These are phyloP conservation scores for Middelhovenomyces tepae DNA, from an alignment of 805 yeast genomes.

Conservation along the genomic window DNA sequence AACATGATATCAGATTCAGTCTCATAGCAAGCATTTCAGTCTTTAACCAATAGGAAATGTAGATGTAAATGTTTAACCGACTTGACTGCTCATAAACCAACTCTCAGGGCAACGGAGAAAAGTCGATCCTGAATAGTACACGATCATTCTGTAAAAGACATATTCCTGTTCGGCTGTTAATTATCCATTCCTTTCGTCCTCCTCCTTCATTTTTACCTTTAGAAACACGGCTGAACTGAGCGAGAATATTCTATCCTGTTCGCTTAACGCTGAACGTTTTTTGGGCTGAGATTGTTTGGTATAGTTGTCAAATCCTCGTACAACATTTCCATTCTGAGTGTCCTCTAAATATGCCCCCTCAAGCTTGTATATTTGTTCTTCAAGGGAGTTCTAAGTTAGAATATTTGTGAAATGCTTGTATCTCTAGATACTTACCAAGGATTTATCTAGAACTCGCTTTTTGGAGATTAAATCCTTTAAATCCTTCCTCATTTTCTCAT, in stretches of 20 bases:
- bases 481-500: slow-evolving; percentile 57
- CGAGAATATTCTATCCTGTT: slow-evolving; percentile 75
- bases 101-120: no score
- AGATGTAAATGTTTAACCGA: no score
- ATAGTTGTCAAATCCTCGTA: slow-evolving; percentile 85
- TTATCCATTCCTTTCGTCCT: slow-evolving; percentile 13
- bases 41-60: no score
- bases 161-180: no score
- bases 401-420: slow-evolving; percentile 1
- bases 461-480: slow-evolving; percentile 54
- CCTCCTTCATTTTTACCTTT: slow-evolving; percentile 34
- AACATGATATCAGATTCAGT: no score
- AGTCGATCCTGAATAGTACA: not conserved
- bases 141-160: not conserved
- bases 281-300: slow-evolving; percentile 43
- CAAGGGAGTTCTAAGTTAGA: slow-evolving; percentile 44
- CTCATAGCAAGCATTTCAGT: no score
- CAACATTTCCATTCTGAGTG: slow-evolving; percentile 66
- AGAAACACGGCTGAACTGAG: slow-evolving; percentile 64
- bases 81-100: no score
- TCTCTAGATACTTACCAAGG: slow-evolving; percentile 14
- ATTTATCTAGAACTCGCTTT: slow-evolving; percentile 57
- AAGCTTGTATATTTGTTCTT: slow-evolving; percentile 68
- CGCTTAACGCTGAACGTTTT: slow-evolving; percentile 40
- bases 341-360: slow-evolving; percentile 74